Evolutionary conservation across 495 filamentous ascomycete species (phyloP), one percentile per base, ranked within the genome.

Genomic region (Daldinia decipiens): DNA sequence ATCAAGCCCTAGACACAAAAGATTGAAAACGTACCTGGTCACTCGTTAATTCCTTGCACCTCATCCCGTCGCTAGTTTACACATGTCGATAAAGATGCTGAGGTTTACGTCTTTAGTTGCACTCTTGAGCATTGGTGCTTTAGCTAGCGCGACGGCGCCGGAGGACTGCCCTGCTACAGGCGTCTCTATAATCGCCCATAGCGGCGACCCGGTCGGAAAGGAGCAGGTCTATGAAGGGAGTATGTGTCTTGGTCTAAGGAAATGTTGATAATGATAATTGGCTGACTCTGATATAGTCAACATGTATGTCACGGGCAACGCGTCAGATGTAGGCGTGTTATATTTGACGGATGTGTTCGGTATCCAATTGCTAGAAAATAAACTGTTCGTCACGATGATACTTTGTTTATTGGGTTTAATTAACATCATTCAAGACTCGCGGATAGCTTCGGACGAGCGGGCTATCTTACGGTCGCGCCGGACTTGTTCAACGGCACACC

Each of bases 361-460:
- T 63, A 80, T 90, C 45, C 72, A 75, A 72, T 87, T 87, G 74
- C 74, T 82, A 71, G 89, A 93, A 77, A 82, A 88, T 65, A 86
- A 90, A 77, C 87, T 94, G 78, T 87, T 62, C 51, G 77, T 74
- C 7, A 8, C 13, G 15, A 47, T 56, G 17, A n/a, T 27, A 19
- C 36, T 32, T 34, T 32, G 15, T 19, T 32, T 45, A 29, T 15
- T n/a, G 17, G 24, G 7, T 52, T 52, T 17, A 40, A 55, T 51
- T 62, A 13, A 56, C 51, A 65, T 55, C 8, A 19, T 56, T 12
- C 50, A 40, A 86, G 83, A 34, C 83, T 94, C 34, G 91, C 90
- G 67, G 92, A 95, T 78, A 87, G 88, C 75, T 92, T 88, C 75
- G 92, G 92, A 59, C 85, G 86, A 70, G 90, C 90, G 61, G 92